phyloP scores from a whole-genome alignment of 768 basidiomycete species.

The Leccinum truebloodii region DNA sequence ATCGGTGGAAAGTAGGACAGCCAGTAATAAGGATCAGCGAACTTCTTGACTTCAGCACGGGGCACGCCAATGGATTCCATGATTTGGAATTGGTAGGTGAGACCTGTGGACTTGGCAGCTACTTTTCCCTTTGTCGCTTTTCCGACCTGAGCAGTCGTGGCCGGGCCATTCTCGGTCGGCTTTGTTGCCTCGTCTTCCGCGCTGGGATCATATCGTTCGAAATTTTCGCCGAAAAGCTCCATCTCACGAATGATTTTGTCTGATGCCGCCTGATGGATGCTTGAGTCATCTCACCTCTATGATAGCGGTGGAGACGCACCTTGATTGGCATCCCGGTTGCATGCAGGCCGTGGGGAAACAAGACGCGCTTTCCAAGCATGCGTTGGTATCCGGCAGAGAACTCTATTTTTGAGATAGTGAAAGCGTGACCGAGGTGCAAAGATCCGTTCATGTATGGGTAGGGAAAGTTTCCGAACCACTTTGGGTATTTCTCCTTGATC shows the following conservation, averaged over 20 bases:
- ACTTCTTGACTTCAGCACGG: conserved; percentile 88
- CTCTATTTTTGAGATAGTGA: conserved; percentile 98
- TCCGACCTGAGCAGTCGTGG: conserved; percentile 50
- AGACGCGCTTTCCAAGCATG: conserved; percentile 89
- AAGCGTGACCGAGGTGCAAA: conserved; percentile 95
- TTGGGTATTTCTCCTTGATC: conserved; percentile 77
- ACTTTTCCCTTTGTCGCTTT: conserved; percentile 98
- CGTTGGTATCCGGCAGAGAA: conserved; percentile 95
- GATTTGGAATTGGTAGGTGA: conserved; percentile 98
- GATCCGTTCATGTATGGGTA: conserved; percentile 99
- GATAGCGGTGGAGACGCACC: conserved; percentile 48
- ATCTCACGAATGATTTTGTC: conserved; percentile 98
- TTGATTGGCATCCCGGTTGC: conserved; percentile 99
- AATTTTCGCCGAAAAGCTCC: conserved; percentile 90
- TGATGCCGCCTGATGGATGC: conserved; percentile 72
- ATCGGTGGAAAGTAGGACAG: conserved; percentile 94
- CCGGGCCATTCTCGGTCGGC: conserved; percentile 42
- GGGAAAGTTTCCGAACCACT: conserved; percentile 98
- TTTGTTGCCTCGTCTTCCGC: conserved; percentile 47
- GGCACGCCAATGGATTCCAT: conserved; percentile 94
- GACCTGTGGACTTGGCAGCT: conserved; percentile 87
- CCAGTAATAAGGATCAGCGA: conserved; percentile 96
- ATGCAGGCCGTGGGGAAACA: conserved; percentile 98
- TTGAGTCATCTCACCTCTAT: background rate
- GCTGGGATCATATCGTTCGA: conserved; percentile 55